phyloP scores from a whole-genome alignment of 2,329 filamentous ascomycete genomes.

The Phyllosticta paracitricarpa region DNA sequence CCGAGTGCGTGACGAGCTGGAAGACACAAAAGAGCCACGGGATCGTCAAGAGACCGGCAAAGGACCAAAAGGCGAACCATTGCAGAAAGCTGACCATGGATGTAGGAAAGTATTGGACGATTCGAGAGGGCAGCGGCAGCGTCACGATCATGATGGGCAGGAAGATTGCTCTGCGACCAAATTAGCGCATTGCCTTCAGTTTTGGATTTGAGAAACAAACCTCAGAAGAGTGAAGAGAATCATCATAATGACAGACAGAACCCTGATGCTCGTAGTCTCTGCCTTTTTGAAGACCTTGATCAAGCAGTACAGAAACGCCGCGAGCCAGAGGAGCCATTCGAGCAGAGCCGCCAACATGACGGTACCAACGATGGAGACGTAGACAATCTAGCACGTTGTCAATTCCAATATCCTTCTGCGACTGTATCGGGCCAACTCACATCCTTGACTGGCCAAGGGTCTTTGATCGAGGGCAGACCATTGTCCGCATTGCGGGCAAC shows the following conservation, averaged over 20 bases:
- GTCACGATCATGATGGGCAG: conserved; percentile 92
- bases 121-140: conserved; percentile 63
- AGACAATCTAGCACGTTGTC: conserved; percentile 2
- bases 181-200: conserved; percentile 14
- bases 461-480: conserved; percentile 24
- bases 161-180: conserved; percentile 58
- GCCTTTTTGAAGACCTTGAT: conserved; percentile 83
- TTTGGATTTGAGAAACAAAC: background rate
- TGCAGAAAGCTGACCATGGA: conserved; percentile 64
- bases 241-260: conserved; percentile 68
- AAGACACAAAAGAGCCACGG: conserved; percentile 94
- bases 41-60: conserved; percentile 71
- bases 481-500: conserved; percentile 16
- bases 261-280: conserved; percentile 71
- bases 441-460: conserved; percentile 31
- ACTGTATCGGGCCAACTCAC: conserved; percentile 21
- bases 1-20: conserved; percentile 75
- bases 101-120: conserved; percentile 63
- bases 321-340: conserved; percentile 91
- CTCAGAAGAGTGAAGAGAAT: conserved; percentile 47
- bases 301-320: conserved; percentile 88
- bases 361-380: conserved; percentile 52
- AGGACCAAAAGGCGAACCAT: conserved; percentile 94
- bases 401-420: conserved; percentile 44
- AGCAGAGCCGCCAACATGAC: conserved; percentile 77